Evolutionary conservation across 371 early-diverging fungal species (phyloP), one percentile per base, ranked within the genome.

Genomic region (Apophysomyces elegans): DNA sequence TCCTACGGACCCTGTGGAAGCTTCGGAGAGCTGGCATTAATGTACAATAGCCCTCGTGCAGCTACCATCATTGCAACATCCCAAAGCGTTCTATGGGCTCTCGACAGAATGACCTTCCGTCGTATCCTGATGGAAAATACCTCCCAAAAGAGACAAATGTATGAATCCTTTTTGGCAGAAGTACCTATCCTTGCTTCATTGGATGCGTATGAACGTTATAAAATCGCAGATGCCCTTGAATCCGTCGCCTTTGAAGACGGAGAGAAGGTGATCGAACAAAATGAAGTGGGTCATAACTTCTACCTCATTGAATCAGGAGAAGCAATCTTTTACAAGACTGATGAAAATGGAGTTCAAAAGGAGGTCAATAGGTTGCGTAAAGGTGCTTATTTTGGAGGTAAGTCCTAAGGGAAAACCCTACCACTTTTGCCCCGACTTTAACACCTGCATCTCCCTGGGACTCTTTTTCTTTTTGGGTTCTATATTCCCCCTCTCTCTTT

Each of bases 1-100:
- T 80, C 84, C 7, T 87, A 87, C 68, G 80, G 79, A n/a, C 77
- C 87, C 37, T 88, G 87, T 50, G 91, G 86, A n/a, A 81, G 84
- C 50, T 94, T 96, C 84, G 96, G 95, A 56, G 95, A 96, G 76
- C 78, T 96, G 41, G 94, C 99, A 16, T 85, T 99, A 18, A 96
- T 99, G 93, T 97, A 99, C 84, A 96, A 96, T 71, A 92, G 95
- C 35, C 96, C 97, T 6, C 89, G 99, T 59, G 97, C 98, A 5
- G 98, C 99, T 37, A 96, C 97, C 12, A 94, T 99, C 32, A 79
- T 80, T 8, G 93, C 96, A 16, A 92, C 92, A 0, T 79, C 84
- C 9, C 91, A 92, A 57, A 83, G 90, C 26, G 88, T 91, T 36
- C 86, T 98, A 45, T 99, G 98, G 98, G 96, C 96, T 4, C 74